A percentile compares a stretch with the other conserved stretches of the same genome.
These are phyloP conservation scores for Proliferodiscus dingleyae DNA, from an alignment of 2,329 filamentous ascomycete species.

Conservation along the genomic window DNA sequence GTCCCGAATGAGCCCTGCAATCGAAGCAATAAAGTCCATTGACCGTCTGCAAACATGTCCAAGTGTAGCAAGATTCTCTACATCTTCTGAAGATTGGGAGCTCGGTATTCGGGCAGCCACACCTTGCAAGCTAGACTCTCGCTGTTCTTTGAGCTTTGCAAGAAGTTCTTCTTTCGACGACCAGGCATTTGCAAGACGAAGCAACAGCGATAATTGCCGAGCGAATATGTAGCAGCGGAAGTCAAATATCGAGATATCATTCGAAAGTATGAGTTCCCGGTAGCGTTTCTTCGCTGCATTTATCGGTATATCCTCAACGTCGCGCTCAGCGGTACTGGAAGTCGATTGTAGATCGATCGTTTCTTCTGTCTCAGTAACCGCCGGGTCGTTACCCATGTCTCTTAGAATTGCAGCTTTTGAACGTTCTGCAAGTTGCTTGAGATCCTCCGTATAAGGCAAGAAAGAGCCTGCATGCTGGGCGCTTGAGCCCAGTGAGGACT, in stretches of 20 bases:
- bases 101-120: slow-evolving; percentile 49
- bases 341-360: slow-evolving; percentile 47
- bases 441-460: slow-evolving; percentile 66
- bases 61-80: slow-evolving; percentile 73
- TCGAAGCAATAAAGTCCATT: slow-evolving; percentile 76
- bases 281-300: slow-evolving; percentile 72
- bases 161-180: slow-evolving; percentile 59
- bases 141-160: slow-evolving; percentile 57
- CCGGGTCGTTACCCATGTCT: slow-evolving; percentile 34
- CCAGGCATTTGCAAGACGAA: slow-evolving; percentile 74
- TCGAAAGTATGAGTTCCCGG: slow-evolving; percentile 84
- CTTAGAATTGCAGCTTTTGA: slow-evolving; percentile 41
- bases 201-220: slow-evolving; percentile 75
- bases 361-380: slow-evolving; percentile 33
- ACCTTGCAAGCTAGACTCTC: slow-evolving; percentile 52
- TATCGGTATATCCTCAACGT: slow-evolving; percentile 54
- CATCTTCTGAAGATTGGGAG: slow-evolving; percentile 48
- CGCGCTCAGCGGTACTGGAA: slow-evolving; percentile 31
- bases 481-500: slow-evolving; percentile 52
- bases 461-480: slow-evolving; percentile 69
- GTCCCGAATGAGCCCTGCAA: slow-evolving; percentile 71
- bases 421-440: slow-evolving; percentile 55
- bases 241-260: slow-evolving; percentile 93
- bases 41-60: slow-evolving; percentile 81
- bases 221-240: slow-evolving; percentile 93